Evolutionary conservation across 1,139 yeast genomes (phyloP).

Genomic region (Hyphopichia fennica): DNA sequence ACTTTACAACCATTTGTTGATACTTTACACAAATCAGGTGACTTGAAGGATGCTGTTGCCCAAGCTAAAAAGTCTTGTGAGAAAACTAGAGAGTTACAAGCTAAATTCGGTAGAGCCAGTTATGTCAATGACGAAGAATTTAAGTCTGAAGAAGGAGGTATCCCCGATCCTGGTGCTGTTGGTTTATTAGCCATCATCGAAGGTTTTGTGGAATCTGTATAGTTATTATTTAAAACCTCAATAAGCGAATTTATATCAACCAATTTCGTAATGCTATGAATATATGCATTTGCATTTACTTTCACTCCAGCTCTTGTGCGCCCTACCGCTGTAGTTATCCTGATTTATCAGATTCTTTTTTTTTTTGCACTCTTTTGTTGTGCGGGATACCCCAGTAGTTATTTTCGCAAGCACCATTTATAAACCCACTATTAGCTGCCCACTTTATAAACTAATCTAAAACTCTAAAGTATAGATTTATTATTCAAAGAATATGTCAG

Average conservation of each 20-base stretch:
- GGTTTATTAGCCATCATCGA: conserved; percentile 69
- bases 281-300: not conserved
- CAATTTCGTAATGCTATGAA: not conserved
- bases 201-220: conserved; percentile 37
- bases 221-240: not conserved
- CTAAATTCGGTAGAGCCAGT: conserved; percentile 92
- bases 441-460: too few species aligned
- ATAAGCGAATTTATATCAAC: not conserved
- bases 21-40: conserved; percentile 48
- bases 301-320: too few species aligned
- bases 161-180: conserved; percentile 95
- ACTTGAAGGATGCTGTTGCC: conserved; percentile 56
- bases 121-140: conserved; percentile 70
- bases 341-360: not conserved
- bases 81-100: conserved; percentile 68
- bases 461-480: too few species aligned
- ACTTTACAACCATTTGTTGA: conserved; percentile 85
- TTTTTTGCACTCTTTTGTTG: not conserved
- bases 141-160: conserved; percentile 47
- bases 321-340: conserved; percentile 3
- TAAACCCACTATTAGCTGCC: not conserved
- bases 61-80: conserved; percentile 81
- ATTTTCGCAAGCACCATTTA: not conserved
- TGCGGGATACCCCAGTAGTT: not conserved
- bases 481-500: not conserved